Conservation (phyloP, 805 yeast genomes). For the Diddensiella caesifluorescens region DNA sequence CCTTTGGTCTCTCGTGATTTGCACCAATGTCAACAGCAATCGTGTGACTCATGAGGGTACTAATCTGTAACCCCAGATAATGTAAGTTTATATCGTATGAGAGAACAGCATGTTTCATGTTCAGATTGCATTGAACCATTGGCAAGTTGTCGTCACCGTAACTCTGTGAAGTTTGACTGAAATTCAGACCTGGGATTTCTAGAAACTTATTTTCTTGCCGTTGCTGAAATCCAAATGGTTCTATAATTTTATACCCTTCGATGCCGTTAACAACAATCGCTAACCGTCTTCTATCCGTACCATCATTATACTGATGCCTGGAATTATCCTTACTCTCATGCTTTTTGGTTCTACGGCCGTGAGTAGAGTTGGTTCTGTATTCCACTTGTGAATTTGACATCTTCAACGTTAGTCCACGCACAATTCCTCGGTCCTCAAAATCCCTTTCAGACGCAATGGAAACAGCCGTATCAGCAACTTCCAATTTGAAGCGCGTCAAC, state of each 20-base stretch:
- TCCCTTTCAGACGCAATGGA: constrained; percentile 20
- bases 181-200: constrained; percentile 25
- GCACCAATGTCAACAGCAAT: constrained; percentile 18
- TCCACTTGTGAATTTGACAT: constrained; percentile 19
- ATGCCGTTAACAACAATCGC: constrained; percentile 24
- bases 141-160: constrained; percentile 10
- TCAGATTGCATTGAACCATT: constrained; percentile 19
- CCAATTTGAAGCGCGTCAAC: constrained; percentile 27
- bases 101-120: constrained; percentile 21
- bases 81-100: constrained; percentile 35
- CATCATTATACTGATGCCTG: background rate
- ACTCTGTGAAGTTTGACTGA: constrained; percentile 21
- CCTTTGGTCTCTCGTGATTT: background rate
- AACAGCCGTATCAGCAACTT: constrained; percentile 26
- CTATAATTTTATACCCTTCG: constrained; percentile 24
- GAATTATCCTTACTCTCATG: background rate
- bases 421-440: constrained; percentile 8
- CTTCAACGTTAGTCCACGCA: constrained; percentile 22
- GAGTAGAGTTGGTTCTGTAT: constrained; percentile 13
- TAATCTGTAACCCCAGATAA: constrained; percentile 42
- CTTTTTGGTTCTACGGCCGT: background rate
- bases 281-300: constrained; percentile 22
- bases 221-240: constrained; percentile 23
- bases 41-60: constrained; percentile 43
- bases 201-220: constrained; percentile 20